A percentile compares a stretch with the other conserved stretches of the same genome.
Evolutionary conservation across 2,329 filamentous ascomycete species (phyloP).

Genomic region (Berkeleyomyces basicola): DNA sequence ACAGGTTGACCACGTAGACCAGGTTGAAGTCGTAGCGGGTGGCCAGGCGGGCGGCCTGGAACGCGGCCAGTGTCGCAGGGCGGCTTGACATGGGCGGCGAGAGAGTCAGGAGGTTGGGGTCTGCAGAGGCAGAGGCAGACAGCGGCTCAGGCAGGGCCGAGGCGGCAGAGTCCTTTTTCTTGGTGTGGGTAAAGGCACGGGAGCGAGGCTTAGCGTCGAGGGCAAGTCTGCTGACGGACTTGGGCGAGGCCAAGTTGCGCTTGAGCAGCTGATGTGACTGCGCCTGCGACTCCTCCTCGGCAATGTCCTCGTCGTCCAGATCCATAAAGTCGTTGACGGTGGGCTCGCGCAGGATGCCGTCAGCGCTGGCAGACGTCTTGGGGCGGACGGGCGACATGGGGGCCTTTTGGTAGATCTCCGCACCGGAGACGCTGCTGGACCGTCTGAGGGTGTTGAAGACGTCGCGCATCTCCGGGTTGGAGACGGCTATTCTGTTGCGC

Average conservation of each 20-base stretch:
- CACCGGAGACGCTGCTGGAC: conserved; percentile 9
- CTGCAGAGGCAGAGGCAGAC: conserved; percentile 13
- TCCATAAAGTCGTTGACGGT: conserved; percentile 36
- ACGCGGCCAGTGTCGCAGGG: conserved; percentile 32
- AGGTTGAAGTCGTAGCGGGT: conserved; percentile 40
- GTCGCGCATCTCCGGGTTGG: conserved; percentile 5
- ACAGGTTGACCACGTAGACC: conserved; percentile 41
- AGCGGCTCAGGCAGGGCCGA: neutral
- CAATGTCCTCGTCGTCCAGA: conserved; percentile 41
- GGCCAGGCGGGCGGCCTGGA: conserved; percentile 39
- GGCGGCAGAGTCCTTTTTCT: neutral
- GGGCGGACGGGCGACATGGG: neutral
- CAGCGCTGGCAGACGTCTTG: conserved; percentile 10
- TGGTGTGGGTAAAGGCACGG: conserved; percentile 6
- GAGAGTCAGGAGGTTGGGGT: conserved; percentile 26
- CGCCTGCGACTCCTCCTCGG: conserved; percentile 23
- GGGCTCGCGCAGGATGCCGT: conserved; percentile 30
- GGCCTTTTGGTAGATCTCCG: conserved; percentile 2
- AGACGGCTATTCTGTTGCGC: neutral
- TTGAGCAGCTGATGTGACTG: conserved; percentile 12
- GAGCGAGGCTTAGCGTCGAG: conserved; percentile 1
- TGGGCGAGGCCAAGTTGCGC: neutral
- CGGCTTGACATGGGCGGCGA: conserved; percentile 28
- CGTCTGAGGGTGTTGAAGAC: conserved; percentile 4
- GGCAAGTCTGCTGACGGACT: conserved; percentile 1